phyloP scores from a whole-genome alignment of 495 filamentous ascomycete genomes.

The Peziza echinospora region DNA sequence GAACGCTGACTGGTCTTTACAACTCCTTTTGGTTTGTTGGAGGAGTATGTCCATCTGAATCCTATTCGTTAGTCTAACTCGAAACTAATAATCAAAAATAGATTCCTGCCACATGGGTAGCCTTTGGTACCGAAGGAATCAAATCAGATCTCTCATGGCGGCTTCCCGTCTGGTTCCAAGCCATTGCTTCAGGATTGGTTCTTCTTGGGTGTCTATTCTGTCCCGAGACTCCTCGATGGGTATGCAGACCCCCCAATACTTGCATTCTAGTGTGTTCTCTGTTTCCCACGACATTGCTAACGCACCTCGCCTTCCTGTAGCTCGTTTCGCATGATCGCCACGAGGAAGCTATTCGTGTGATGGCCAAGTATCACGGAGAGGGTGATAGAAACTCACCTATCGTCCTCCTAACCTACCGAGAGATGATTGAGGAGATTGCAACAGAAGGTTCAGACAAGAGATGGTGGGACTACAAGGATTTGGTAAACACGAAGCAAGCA shows the following conservation, averaged over 20 bases:
- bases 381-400: conserved; percentile 29
- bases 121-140: conserved; percentile 15
- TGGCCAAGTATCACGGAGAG: conserved; percentile 39
- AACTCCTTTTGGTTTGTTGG: conserved; percentile 31
- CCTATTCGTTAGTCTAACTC: neutral
- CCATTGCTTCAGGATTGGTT: conserved; percentile 24
- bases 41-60: conserved; percentile 11
- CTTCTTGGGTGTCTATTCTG: conserved; percentile 17
- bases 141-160: conserved; percentile 28
- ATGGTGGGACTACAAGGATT: conserved; percentile 44
- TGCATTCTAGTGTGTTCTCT: too few relatives aligned
- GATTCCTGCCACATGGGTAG: conserved; percentile 18
- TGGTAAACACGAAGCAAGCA: conserved; percentile 34
- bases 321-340: conserved; percentile 29
- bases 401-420: conserved; percentile 36
- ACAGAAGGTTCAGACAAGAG: conserved; percentile 43
- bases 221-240: conserved; percentile 20
- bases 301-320: too few relatives aligned
- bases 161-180: conserved; percentile 36
- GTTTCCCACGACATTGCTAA: conserved; percentile 1
- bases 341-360: conserved; percentile 30
- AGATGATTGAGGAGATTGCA: conserved; percentile 36
- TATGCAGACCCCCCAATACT: conserved; percentile 13
- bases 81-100: neutral
- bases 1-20: conserved; percentile 40